A percentile compares a stretch with the other conserved stretches of the same genome.
These are phyloP conservation scores for Nitzschia sp. DNA, from an alignment of 108 stramenopile species.

Conservation along the genomic window DNA sequence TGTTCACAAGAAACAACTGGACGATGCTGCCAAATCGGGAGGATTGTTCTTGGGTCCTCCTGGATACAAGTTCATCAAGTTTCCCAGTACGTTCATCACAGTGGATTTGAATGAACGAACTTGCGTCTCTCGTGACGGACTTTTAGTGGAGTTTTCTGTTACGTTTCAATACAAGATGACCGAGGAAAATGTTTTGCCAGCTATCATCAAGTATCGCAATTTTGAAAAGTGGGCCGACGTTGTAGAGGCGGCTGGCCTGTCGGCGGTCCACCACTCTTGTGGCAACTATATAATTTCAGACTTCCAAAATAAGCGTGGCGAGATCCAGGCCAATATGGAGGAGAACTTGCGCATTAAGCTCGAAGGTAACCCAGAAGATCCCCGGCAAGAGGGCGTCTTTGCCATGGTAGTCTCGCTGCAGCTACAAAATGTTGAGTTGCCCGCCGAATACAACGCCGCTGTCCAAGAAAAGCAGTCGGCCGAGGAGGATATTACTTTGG, in stretches of 20 bases:
- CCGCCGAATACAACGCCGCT: conserved; percentile 38
- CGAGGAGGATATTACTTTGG: conserved; percentile 55
- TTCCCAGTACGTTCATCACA: conserved; percentile 53
- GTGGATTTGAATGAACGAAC: conserved; percentile 33
- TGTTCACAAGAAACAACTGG: conserved; percentile 39
- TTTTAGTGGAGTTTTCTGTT: conserved; percentile 38
- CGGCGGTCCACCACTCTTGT: conserved; percentile 51
- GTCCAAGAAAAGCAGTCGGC: conserved; percentile 53
- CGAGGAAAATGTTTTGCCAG: conserved; percentile 28
- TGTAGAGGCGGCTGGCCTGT: conserved; percentile 39
- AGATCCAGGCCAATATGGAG: conserved; percentile 40
- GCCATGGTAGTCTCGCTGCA: conserved; percentile 44
- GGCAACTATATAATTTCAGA: conserved; percentile 21
- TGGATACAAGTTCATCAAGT: conserved; percentile 54
- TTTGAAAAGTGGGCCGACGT: conserved; percentile 39
- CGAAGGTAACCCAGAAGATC: conserved; percentile 23
- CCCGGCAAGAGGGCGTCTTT: conserved; percentile 26
- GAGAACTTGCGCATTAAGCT: conserved; percentile 39
- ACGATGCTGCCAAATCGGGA: conserved; percentile 40
- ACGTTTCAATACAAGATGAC: conserved; percentile 61
- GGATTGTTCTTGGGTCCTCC: conserved; percentile 33
- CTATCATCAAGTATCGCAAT: conserved; percentile 45
- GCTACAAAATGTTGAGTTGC: conserved; percentile 41
- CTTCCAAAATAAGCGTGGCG: conserved; percentile 45
- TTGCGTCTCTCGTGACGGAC: conserved; percentile 53